Evolutionary conservation across 495 filamentous ascomycete species (phyloP), one percentile per base, ranked within the genome.

Genomic region (Hamigera avellanea): DNA sequence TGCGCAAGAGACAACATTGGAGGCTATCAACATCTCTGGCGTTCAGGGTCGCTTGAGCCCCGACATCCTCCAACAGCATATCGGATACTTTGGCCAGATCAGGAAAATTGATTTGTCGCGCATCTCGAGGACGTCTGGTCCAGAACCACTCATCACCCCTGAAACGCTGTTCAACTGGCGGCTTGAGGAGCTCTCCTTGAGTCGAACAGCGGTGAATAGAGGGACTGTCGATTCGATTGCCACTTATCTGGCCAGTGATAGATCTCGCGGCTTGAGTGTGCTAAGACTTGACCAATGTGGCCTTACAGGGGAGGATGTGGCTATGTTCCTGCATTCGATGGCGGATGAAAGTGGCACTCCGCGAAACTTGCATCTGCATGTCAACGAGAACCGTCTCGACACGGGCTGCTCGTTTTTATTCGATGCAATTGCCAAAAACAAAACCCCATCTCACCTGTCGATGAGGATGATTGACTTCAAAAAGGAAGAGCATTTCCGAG

Each of bases 391-490:
- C 55, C 73, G 76, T 6, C 70, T 95, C 17, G 81, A 87, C 44
- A 72, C 72, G 46, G 71, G 78, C 28, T 83, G 84, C 31, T 72
- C 76, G 2, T 57, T 72, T 38, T 67, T 98, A 19, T 76, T 80
- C 26, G 67, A 76, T 23, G 78, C 78, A 14, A 81, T 95, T 39
- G 65, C 67, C 7, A 53, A 67, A 23, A 70, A 72, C 17, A 48
- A 73, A 30, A 76, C 82, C 0, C 87, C 89, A 3, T 68, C 76
- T 14, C 76, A 75, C 41, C 51, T 98, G 15, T 78, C 76, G 14
- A 79, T 98, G 68, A 71, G 81, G 39, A 83, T 89, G 75, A 73
- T 95, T 16, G 86, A 95, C 48, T 94, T 83, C 52, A 69, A 78
- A 37, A 73, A 80, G 41, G 86, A 93, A 51, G 60, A 68, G 8